Conservation (phyloP, 306 rosid genomes). For the Vigna angularis region DNA sequence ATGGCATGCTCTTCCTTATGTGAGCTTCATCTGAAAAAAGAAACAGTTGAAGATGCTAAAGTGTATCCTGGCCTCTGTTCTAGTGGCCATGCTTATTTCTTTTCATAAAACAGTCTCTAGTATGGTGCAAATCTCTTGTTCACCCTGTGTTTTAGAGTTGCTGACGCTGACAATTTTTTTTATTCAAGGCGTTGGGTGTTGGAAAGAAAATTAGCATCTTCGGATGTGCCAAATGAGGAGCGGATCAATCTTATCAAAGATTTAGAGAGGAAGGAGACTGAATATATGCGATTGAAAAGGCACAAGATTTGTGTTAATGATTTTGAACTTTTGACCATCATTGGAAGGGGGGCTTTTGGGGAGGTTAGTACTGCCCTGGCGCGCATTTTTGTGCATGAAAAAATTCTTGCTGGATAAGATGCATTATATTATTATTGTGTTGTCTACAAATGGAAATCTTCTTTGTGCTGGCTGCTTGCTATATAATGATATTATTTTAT, state of each 20-base stretch:
- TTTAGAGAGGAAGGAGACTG: constrained; percentile 96
- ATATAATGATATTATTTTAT: constrained; percentile 33
- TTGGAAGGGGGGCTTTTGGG: constrained; percentile 98
- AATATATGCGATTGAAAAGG: constrained; percentile 94
- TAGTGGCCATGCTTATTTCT: constrained; percentile 31
- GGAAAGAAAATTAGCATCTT: constrained; percentile 87
- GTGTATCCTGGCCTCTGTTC: constrained; percentile 7
- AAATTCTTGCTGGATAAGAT: constrained; percentile 33
- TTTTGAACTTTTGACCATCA: constrained; percentile 94
- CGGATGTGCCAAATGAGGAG: constrained; percentile 93
- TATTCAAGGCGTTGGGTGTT: constrained; percentile 86
- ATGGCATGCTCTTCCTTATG: constrained; percentile 22
- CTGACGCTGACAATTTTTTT: constrained; percentile 42
- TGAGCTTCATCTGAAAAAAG: constrained; percentile 27
- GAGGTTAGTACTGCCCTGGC: constrained; percentile 72
- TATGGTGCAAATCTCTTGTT: constrained; percentile 35
- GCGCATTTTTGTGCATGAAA: constrained; percentile 33
- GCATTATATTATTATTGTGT: constrained; percentile 36
- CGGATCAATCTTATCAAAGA: constrained; percentile 89
- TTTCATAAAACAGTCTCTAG: constrained; percentile 38
- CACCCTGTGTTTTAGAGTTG: constrained; percentile 43
- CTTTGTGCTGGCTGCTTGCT: constrained; percentile 36
- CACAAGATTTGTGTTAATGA: constrained; percentile 93
- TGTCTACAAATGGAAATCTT: constrained; percentile 38
- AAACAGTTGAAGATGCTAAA: constrained; percentile 14